These are phyloP conservation scores for Ophiostoma triangulosporum DNA, from an alignment of 2,329 filamentous ascomycete species.

Conservation along the genomic window DNA sequence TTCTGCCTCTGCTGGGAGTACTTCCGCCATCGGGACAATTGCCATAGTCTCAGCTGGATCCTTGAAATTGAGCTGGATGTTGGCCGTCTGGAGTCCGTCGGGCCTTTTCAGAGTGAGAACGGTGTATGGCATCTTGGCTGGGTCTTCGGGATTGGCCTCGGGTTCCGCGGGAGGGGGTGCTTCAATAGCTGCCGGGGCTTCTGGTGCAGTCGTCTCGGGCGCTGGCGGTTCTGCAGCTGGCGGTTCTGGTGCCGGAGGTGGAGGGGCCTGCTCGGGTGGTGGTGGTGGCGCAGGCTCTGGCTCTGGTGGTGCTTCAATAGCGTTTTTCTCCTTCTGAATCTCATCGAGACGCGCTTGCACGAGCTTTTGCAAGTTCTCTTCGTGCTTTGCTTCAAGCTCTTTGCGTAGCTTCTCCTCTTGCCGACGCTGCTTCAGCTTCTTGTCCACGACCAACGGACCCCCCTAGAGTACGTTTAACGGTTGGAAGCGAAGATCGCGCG, in stretches of 20 bases:
- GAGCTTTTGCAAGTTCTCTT: constrained; percentile 1
- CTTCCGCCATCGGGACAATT: neutral
- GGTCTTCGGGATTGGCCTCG: neutral
- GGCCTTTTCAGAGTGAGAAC: constrained; percentile 1
- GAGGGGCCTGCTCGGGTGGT: neutral
- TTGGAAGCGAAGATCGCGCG: constrained; percentile 7
- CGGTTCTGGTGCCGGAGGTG: neutral
- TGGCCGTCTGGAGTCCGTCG: neutral
- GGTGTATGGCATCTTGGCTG: neutral
- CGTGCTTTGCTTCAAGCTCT: neutral
- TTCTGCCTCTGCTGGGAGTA: neutral
- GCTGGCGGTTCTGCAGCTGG: neutral
- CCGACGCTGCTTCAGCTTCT: constrained; percentile 1
- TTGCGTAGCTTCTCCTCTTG: constrained; percentile 1
- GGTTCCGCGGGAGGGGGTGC: neutral
- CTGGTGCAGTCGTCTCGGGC: neutral
- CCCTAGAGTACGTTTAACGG: constrained; percentile 11
- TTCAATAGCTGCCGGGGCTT: neutral
- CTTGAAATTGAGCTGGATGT: constrained; percentile 5
- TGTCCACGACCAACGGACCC: constrained; percentile 9
- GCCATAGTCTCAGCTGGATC: neutral
- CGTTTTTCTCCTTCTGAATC: neutral
- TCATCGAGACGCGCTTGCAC: neutral
- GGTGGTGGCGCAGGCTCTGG: neutral
- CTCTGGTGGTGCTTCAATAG: neutral